These are phyloP conservation scores for Coemansia sp. DNA, from an alignment of 192 early-diverging fungal genomes.

Conservation along the genomic window DNA sequence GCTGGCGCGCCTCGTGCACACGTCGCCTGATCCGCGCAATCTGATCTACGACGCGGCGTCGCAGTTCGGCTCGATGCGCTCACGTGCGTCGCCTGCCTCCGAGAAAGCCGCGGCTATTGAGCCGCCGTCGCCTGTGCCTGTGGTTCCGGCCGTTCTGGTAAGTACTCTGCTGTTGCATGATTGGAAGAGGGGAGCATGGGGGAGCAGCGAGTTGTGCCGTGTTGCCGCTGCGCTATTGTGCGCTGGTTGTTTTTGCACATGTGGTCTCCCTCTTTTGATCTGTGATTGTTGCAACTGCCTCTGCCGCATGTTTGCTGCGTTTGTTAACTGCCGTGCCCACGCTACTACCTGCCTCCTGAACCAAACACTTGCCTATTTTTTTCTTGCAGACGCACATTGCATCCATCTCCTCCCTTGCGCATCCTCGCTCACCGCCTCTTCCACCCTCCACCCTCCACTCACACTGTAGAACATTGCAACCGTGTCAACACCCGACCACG, in stretches of 20 bases:
- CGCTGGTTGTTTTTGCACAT: background rate
- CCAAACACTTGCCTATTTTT: background rate
- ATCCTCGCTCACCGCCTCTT: no score
- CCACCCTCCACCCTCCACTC: no score
- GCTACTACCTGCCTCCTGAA: no score
- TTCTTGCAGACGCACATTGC: no score
- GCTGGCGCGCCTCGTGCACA: constrained; percentile 34
- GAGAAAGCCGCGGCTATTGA: constrained; percentile 1
- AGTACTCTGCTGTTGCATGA: background rate
- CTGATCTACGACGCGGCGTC: constrained; percentile 50
- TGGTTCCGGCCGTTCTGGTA: background rate
- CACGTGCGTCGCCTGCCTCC: constrained; percentile 17
- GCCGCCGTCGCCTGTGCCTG: background rate
- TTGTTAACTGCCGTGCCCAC: no score
- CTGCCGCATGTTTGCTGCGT: no score
- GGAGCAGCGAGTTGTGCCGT: background rate
- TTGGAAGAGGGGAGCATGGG: background rate
- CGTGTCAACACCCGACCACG: no score
- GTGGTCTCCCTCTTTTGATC: background rate
- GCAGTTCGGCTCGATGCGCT: constrained; percentile 51
- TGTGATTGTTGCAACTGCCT: no score
- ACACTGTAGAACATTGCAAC: no score
- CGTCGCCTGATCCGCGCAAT: constrained; percentile 49
- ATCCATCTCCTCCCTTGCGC: no score
- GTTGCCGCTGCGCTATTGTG: background rate